These are phyloP conservation scores for Solanum ossicruentum DNA, from an alignment of 257 asterid genomes.

Conservation along the genomic window DNA sequence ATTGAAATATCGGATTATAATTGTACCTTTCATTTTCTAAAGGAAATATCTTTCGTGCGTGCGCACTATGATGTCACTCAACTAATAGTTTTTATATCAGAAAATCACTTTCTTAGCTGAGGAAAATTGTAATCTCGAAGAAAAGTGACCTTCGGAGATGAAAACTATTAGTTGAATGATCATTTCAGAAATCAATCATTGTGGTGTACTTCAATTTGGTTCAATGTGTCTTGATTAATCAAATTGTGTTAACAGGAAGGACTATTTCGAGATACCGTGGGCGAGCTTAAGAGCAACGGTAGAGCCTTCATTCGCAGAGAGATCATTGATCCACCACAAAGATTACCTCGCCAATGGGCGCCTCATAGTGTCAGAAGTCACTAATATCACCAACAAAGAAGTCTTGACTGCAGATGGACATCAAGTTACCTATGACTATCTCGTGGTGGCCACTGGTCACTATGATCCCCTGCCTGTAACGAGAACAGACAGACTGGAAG, in stretches of 20 bases:
- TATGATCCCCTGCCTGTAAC: conserved; percentile 31
- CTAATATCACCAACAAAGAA: conserved; percentile 39
- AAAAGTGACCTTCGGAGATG: too few relatives aligned
- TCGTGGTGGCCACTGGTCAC: conserved; percentile 86
- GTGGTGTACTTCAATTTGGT: neutral
- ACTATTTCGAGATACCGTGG: conserved; percentile 82
- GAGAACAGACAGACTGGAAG: conserved; percentile 33
- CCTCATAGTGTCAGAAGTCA: conserved; percentile 46
- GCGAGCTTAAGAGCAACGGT: conserved; percentile 73
- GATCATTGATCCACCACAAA: conserved; percentile 65
- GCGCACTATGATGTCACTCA: too few relatives aligned
- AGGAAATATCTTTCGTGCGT: too few relatives aligned
- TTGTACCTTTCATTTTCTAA: too few relatives aligned
- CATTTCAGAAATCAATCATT: too few relatives aligned
- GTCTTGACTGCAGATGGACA: conserved; percentile 57
- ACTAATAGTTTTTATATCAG: too few relatives aligned
- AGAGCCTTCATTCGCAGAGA: conserved; percentile 64
- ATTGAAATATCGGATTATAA: too few relatives aligned
- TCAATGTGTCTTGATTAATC: neutral
- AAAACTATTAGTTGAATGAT: neutral
- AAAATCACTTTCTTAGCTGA: too few relatives aligned
- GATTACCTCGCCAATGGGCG: conserved; percentile 77
- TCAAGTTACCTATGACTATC: conserved; percentile 49
- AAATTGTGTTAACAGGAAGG: conserved; percentile 42
- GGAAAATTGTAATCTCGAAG: too few relatives aligned